Evolutionary conservation across 805 yeast genomes (phyloP).

Genomic region (Metschnikowia hibisci): DNA sequence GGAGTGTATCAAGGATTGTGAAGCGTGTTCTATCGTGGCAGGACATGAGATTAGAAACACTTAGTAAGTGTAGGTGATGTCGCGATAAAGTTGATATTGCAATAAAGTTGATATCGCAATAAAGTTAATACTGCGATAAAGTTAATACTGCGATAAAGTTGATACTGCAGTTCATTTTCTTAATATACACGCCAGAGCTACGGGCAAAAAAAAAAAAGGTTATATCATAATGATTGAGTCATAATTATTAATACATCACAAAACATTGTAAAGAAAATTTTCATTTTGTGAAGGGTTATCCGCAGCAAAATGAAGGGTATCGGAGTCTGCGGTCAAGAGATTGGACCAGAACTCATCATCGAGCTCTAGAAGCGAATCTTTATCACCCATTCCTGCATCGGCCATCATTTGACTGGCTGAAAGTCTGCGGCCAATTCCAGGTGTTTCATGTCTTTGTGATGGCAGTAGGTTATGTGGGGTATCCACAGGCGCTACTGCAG

Average conservation of each 20-base stretch:
- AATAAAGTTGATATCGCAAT: too few relatives aligned
- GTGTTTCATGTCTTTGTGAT: background rate
- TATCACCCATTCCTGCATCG: slow-evolving; percentile 5
- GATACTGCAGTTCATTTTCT: too few relatives aligned
- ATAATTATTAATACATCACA: background rate
- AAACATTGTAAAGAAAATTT: slow-evolving; percentile 13
- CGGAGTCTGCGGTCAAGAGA: slow-evolving; percentile 34
- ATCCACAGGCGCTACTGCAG: background rate
- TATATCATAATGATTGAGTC: too few relatives aligned
- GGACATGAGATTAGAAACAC: background rate
- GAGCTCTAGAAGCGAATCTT: slow-evolving; percentile 47
- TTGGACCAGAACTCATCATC: slow-evolving; percentile 76
- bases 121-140: too few relatives aligned
- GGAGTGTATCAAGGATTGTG: slow-evolving; percentile 35
- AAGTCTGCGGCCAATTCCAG: background rate
- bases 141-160: too few relatives aligned
- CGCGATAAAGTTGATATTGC: too few relatives aligned
- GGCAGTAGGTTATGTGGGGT: background rate
- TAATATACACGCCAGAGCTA: too few relatives aligned
- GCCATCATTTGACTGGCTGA: slow-evolving; percentile 1
- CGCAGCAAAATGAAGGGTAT: slow-evolving; percentile 33
- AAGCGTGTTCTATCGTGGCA: slow-evolving; percentile 1
- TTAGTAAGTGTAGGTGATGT: too few relatives aligned
- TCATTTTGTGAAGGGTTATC: slow-evolving; percentile 12
- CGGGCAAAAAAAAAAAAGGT: too few relatives aligned